phyloP scores from a whole-genome alignment of 1,284 basidiomycete genomes.

The Phellopilus nigrolimitatus region DNA sequence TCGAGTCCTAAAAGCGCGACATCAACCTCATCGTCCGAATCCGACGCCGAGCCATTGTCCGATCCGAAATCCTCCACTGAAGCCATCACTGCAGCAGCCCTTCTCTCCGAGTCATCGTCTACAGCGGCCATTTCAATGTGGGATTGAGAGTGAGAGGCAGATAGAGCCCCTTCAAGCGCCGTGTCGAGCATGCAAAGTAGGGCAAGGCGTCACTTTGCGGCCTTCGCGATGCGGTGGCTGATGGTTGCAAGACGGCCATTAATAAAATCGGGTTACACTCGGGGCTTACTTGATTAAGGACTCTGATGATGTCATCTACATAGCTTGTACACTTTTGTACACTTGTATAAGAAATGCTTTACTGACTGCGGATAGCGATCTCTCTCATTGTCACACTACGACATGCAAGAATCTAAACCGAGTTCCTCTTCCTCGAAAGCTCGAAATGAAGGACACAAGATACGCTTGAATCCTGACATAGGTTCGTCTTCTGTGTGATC shows the following conservation, averaged over 20 bases:
- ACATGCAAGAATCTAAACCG: too few species aligned
- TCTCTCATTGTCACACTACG: too few species aligned
- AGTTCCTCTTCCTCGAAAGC: too few species aligned
- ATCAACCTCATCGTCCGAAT: slow-evolving; percentile 15
- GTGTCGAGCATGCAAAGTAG: slow-evolving; percentile 11
- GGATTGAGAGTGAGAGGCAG: neutral
- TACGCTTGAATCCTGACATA: neutral
- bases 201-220: slow-evolving; percentile 1
- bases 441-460: too few species aligned
- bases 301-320: neutral
- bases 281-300: neutral
- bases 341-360: too few species aligned
- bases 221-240: neutral
- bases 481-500: neutral
- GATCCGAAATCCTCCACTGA: slow-evolving; percentile 14
- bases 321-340: neutral
- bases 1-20: slow-evolving; percentile 16
- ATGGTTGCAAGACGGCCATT: neutral
- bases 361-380: too few species aligned
- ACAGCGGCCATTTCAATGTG: neutral
- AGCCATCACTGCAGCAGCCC: slow-evolving; percentile 4
- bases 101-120: slow-evolving; percentile 4
- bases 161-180: slow-evolving; percentile 8
- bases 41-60: slow-evolving; percentile 13
- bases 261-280: neutral